Evolutionary conservation across 345 rosid genomes (phyloP).

Genomic region (Gossypium sturtianum): DNA sequence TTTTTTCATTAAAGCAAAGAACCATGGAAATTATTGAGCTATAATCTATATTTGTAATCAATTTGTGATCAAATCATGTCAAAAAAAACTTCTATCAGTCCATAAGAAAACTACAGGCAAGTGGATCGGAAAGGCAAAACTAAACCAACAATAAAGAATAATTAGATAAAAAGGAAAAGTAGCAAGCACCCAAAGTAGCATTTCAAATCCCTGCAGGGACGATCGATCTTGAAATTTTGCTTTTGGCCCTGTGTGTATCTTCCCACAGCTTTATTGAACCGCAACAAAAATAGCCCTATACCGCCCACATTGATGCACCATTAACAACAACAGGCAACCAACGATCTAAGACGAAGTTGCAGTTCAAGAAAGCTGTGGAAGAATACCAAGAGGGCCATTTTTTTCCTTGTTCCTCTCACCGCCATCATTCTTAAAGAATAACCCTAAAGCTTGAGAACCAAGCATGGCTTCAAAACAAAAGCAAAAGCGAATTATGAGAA

Average conservation of each 20-base stretch:
- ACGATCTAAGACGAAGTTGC: slow-evolving; percentile 29
- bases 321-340: not conserved
- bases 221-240: not conserved
- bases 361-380: slow-evolving; percentile 99
- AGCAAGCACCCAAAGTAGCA: not conserved
- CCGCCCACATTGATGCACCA: slow-evolving; percentile 4
- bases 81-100: not conserved
- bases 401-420: not conserved
- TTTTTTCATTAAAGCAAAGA: not conserved
- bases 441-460: slow-evolving; percentile 11
- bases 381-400: slow-evolving; percentile 65
- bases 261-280: slow-evolving; percentile 99
- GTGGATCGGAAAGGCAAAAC: not conserved
- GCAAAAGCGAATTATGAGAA: not conserved
- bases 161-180: not conserved
- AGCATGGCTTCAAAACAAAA: not conserved
- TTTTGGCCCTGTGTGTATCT: slow-evolving; percentile 57
- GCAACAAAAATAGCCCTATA: slow-evolving; percentile 12
- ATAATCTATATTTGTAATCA: not conserved
- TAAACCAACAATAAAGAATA: not conserved
- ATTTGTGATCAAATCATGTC: not conserved
- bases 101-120: not conserved
- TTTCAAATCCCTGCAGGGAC: not conserved
- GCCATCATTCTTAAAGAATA: not conserved
- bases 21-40: not conserved